Evolutionary conservation across 2,329 filamentous ascomycete genomes (phyloP).

Genomic region (Diaporthe sp.): DNA sequence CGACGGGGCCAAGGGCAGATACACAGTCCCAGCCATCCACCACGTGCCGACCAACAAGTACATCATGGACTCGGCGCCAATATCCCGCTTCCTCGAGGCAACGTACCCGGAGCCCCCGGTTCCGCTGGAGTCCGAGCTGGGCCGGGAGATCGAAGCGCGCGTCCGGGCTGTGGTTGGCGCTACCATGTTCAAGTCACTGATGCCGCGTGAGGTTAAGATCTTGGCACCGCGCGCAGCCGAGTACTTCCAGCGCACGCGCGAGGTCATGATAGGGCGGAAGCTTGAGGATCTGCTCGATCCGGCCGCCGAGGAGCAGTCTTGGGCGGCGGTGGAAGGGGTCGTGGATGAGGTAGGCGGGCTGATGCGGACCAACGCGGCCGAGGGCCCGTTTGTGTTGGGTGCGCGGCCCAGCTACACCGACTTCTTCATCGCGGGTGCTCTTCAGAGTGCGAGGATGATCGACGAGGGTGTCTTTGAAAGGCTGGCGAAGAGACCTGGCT

Average conservation of each 20-base stretch:
- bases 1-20: constrained; percentile 38
- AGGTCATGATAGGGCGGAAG: constrained; percentile 33
- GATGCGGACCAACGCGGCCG: constrained; percentile 2
- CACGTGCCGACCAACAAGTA: constrained; percentile 50
- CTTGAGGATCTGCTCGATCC: constrained; percentile 13
- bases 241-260: constrained; percentile 52
- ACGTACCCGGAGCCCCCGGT: constrained; percentile 50
- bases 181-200: constrained; percentile 44
- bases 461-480: not conserved
- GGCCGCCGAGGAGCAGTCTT: not conserved
- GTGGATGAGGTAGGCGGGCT: not conserved
- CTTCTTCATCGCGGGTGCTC: not conserved
- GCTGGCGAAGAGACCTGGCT: not conserved
- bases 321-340: not conserved
- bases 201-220: constrained; percentile 50
- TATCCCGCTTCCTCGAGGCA: constrained; percentile 52
- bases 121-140: constrained; percentile 13
- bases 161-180: constrained; percentile 38
- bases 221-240: constrained; percentile 48
- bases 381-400: not conserved
- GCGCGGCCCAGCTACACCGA: not conserved
- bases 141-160: not conserved
- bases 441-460: not conserved
- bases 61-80: constrained; percentile 52
- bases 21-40: constrained; percentile 54